A percentile compares a stretch with the other conserved stretches of the same genome.
Conservation (phyloP, 2,329 filamentous ascomycete genomes). For the Amauroascus niger region DNA sequence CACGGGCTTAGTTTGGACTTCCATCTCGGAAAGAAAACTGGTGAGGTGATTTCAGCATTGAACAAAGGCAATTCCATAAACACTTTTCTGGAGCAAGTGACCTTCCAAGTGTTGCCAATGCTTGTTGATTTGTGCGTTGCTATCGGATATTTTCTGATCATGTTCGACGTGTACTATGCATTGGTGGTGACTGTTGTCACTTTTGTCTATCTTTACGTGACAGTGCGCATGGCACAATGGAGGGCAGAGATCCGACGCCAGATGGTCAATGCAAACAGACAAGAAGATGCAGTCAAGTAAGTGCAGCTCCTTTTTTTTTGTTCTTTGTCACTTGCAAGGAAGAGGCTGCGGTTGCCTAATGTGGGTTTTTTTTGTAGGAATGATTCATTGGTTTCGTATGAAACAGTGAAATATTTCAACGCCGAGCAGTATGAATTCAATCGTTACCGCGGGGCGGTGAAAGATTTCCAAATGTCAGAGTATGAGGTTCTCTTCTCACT, state of each 20-base stretch:
- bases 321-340: not conserved
- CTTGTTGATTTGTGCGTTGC: constrained; percentile 79
- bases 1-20: constrained; percentile 93
- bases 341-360: not conserved
- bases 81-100: constrained; percentile 89
- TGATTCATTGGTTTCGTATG: constrained; percentile 97
- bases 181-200: constrained; percentile 83
- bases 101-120: constrained; percentile 93
- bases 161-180: constrained; percentile 81
- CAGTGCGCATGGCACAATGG: constrained; percentile 90
- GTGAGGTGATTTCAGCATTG: constrained; percentile 86
- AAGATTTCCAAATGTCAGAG: constrained; percentile 62
- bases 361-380: constrained; percentile 44
- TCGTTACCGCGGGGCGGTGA: constrained; percentile 61
- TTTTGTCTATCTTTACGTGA: constrained; percentile 93
- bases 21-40: constrained; percentile 90
- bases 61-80: constrained; percentile 97
- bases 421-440: constrained; percentile 69
- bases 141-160: constrained; percentile 66
- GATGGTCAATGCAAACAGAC: constrained; percentile 89
- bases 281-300: constrained; percentile 89
- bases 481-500: constrained; percentile 67
- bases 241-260: constrained; percentile 80
- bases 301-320: constrained; percentile 21
- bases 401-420: constrained; percentile 88